phyloP scores from a whole-genome alignment of 202 grass and related monocot genomes.

The Brachypodium distachyon region DNA sequence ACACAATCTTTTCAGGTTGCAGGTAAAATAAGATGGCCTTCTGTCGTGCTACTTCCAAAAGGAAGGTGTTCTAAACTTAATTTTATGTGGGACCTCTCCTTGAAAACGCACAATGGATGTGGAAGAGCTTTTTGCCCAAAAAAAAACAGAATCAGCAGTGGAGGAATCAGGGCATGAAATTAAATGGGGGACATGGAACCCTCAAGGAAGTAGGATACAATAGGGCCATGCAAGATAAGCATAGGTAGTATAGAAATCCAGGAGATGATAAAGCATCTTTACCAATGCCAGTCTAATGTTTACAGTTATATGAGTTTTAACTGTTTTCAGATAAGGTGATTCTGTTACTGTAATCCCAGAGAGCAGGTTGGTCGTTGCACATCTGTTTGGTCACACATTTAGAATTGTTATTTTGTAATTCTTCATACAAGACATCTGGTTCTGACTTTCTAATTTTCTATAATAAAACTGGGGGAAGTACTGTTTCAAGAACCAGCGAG shows the following conservation, averaged over 20 bases:
- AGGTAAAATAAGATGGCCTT: not conserved
- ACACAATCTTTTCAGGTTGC: not conserved
- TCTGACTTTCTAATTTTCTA: slow-evolving; percentile 10
- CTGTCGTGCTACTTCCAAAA: not conserved
- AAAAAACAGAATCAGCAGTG: not conserved
- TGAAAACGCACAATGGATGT: not conserved
- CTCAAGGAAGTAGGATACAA: not conserved
- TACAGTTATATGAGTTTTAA: not conserved
- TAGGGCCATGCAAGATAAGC: not conserved
- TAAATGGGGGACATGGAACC: not conserved
- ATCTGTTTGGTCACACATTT: not conserved
- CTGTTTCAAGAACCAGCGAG: not conserved
- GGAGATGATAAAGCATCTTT: not conserved
- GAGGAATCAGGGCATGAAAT: not conserved
- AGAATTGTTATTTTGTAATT: not conserved
- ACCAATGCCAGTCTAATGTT: not conserved
- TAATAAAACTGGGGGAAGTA: not conserved
- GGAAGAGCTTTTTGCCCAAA: not conserved
- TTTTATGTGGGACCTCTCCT: not conserved
- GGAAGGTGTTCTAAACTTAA: not conserved
- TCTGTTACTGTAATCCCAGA: not conserved
- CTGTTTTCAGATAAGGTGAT: not conserved
- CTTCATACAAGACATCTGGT: not conserved
- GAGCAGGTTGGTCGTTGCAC: not conserved
- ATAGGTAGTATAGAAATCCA: not conserved